Conservation (phyloP, 768 basidiomycete species). For the Tephrocybe sp. region DNA sequence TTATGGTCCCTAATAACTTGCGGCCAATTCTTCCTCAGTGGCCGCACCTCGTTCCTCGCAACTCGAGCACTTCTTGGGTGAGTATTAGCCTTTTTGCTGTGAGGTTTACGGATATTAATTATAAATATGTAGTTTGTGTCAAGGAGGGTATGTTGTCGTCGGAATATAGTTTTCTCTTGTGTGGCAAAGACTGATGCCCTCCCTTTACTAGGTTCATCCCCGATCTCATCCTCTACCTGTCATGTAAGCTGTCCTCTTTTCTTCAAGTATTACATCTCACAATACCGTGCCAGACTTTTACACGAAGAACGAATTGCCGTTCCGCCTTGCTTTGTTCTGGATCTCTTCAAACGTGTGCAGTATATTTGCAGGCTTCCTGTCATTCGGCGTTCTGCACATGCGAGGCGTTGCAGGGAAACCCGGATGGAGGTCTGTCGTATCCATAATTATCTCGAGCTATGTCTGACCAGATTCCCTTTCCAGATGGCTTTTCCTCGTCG, state of each 20-base stretch:
- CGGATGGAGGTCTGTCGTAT: constrained; percentile 39
- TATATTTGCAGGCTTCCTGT: constrained; percentile 53
- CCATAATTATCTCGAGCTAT: background rate
- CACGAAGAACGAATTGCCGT: constrained; percentile 55
- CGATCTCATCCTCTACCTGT: constrained; percentile 59
- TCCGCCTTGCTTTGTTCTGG: constrained; percentile 58
- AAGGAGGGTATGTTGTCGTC: constrained; percentile 40
- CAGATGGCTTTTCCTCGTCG: constrained; percentile 55
- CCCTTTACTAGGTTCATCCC: constrained; percentile 48
- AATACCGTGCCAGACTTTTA: constrained; percentile 44
- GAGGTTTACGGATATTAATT: background rate
- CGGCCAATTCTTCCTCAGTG: constrained; percentile 56
- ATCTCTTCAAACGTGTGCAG: constrained; percentile 42
- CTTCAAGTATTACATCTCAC: background rate
- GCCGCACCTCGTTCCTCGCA: constrained; percentile 46
- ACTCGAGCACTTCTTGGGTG: constrained; percentile 48
- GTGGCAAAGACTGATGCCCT: no score
- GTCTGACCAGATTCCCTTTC: background rate
- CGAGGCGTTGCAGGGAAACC: constrained; percentile 49
- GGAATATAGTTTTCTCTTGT: no score
- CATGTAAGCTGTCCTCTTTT: constrained; percentile 36
- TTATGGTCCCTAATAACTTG: constrained; percentile 51
- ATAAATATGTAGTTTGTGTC: constrained; percentile 29
- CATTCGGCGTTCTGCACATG: constrained; percentile 59
- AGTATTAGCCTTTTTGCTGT: constrained; percentile 4